phyloP scores from a whole-genome alignment of 2,329 filamentous ascomycete genomes.

The Phialophora tarda region DNA sequence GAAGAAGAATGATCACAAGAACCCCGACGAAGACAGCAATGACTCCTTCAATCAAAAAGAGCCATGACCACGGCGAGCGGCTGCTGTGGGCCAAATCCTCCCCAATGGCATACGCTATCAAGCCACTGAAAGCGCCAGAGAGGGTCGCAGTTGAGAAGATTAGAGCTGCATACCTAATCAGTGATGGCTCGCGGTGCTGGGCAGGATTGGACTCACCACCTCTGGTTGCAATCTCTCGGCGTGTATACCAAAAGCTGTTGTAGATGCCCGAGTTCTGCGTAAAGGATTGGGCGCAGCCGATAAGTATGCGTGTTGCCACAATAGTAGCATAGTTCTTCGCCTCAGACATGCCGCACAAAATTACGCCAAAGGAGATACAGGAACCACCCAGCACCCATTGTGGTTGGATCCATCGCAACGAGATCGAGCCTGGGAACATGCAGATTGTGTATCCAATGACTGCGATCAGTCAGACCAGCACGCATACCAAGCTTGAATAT shows the following conservation, averaged over 20 bases:
- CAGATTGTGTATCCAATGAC: conserved; percentile 9
- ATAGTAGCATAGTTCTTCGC: conserved; percentile 12
- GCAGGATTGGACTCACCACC: neutral
- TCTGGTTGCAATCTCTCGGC: conserved; percentile 6
- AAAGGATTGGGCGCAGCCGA: conserved; percentile 4
- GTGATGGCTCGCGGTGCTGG: neutral
- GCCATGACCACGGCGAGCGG: conserved; percentile 10
- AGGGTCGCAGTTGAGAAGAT: conserved; percentile 11
- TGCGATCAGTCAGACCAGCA: neutral
- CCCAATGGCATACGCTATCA: conserved; percentile 5
- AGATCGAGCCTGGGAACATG: conserved; percentile 10
- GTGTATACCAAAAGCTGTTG: conserved; percentile 14
- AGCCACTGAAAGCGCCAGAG: conserved; percentile 4
- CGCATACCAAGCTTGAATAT: no score
- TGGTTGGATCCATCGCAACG: neutral
- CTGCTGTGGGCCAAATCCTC: neutral
- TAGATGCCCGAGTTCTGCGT: conserved; percentile 1
- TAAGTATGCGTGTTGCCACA: neutral
- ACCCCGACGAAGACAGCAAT: conserved; percentile 3
- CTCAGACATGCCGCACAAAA: conserved; percentile 6
- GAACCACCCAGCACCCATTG: conserved; percentile 3
- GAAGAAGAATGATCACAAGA: neutral
- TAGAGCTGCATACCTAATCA: conserved; percentile 1
- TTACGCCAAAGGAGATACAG: conserved; percentile 2
- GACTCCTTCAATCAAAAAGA: conserved; percentile 12